Evolutionary conservation across 169 alveolate genomes (phyloP).

Genomic region (Babesia ovata): DNA sequence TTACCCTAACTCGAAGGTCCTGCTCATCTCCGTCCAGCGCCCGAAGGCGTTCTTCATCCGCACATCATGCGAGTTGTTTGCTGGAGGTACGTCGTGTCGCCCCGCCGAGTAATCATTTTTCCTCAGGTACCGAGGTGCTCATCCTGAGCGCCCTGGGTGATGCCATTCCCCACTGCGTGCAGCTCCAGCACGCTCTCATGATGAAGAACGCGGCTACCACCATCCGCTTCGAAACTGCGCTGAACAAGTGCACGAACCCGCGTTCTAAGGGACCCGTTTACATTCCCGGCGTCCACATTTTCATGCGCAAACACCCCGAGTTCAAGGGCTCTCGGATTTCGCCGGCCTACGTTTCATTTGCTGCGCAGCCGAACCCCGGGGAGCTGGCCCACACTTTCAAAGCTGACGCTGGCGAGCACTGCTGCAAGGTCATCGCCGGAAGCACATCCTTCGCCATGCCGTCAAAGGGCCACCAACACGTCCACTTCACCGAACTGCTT

Average conservation of each 20-base stretch:
- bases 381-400: slow-evolving; percentile 60
- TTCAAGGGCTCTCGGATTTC: slow-evolving; percentile 83
- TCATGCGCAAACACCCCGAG: slow-evolving; percentile 81
- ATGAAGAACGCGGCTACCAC: slow-evolving; percentile 76
- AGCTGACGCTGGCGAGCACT: slow-evolving; percentile 60
- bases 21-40: slow-evolving; percentile 75
- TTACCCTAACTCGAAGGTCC: slow-evolving; percentile 78
- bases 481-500: slow-evolving; percentile 62
- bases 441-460: slow-evolving; percentile 58
- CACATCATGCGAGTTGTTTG: slow-evolving; percentile 81
- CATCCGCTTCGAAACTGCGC: slow-evolving; percentile 69
- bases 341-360: slow-evolving; percentile 78
- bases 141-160: slow-evolving; percentile 82
- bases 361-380: slow-evolving; percentile 42
- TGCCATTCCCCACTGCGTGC: slow-evolving; percentile 81
- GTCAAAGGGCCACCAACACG: slow-evolving; percentile 68
- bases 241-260: slow-evolving; percentile 55
- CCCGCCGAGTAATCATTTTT: background rate
- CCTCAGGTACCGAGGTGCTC: slow-evolving; percentile 73
- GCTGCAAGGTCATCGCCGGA: slow-evolving; percentile 71
- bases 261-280: slow-evolving; percentile 61
- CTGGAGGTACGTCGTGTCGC: slow-evolving; percentile 67
- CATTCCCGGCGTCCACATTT: slow-evolving; percentile 80
- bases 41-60: slow-evolving; percentile 79
- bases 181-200: slow-evolving; percentile 71